Evolutionary conservation across 2,329 filamentous ascomycete species (phyloP).

Genomic region (Hypoxylon sp.): DNA sequence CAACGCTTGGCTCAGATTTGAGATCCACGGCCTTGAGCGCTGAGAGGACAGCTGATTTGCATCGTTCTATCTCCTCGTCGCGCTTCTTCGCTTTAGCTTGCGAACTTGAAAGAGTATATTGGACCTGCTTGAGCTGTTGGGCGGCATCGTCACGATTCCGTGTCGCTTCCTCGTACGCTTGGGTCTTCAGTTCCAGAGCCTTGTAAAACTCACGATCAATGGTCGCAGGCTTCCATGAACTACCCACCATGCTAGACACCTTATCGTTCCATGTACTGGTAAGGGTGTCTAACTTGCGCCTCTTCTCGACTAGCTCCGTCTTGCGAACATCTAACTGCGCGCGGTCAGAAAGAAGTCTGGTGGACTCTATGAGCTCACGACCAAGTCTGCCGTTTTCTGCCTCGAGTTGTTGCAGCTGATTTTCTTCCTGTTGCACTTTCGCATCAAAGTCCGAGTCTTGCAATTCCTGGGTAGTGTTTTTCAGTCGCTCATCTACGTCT

Average conservation of each 20-base stretch:
- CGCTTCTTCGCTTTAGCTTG: slow-evolving; percentile 72
- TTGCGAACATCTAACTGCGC: slow-evolving; percentile 85
- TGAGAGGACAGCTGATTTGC: slow-evolving; percentile 63
- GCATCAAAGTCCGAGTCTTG: slow-evolving; percentile 73
- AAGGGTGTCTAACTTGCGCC: slow-evolving; percentile 80
- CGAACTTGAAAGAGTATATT: slow-evolving; percentile 73
- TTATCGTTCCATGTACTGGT: slow-evolving; percentile 76
- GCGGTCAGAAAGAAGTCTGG: slow-evolving; percentile 79
- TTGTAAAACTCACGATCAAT: slow-evolving; percentile 77
- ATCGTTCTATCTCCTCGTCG: slow-evolving; percentile 67
- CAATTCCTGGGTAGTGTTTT: slow-evolving; percentile 69
- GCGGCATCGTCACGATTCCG: slow-evolving; percentile 74
- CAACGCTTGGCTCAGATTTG: slow-evolving; percentile 56
- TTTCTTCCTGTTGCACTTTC: slow-evolving; percentile 72
- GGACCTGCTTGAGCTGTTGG: slow-evolving; percentile 78
- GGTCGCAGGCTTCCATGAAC: slow-evolving; percentile 72
- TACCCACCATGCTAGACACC: slow-evolving; percentile 70
- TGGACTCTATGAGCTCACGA: slow-evolving; percentile 84
- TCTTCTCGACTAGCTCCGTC: slow-evolving; percentile 78
- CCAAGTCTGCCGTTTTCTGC: slow-evolving; percentile 75
- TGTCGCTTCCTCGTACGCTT: slow-evolving; percentile 69
- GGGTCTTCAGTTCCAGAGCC: slow-evolving; percentile 64
- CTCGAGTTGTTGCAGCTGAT: slow-evolving; percentile 73
- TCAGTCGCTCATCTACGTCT: slow-evolving; percentile 71
- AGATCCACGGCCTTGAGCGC: slow-evolving; percentile 56